Evolutionary conservation across 306 rosid species (phyloP), one percentile per base, ranked within the genome.

Genomic region (Rosa chinensis): DNA sequence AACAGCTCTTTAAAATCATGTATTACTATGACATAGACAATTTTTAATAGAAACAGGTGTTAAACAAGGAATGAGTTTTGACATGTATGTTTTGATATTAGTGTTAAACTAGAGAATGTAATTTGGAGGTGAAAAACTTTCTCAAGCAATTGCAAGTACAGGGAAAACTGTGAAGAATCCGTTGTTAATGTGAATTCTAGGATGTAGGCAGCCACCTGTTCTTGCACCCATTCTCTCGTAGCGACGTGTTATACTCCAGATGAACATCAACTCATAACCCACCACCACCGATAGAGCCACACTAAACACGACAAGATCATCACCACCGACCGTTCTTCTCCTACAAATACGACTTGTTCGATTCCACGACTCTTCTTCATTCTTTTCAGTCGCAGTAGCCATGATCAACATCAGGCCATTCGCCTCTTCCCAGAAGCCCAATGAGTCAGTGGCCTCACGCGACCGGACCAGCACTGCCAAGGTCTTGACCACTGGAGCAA

Each of bases 401-500:
- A 62, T 13, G 42, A 62, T 62, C 9, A 32, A 12, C 68, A 62
- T 28, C 68, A 5, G 4, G 40, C 42, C 39, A 14, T 62, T 62
- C 16, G 39, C 42, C 68, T 62, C 68, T 12, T 62, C 68, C 20
- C 42, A 28, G 42, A 62, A 11, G 42, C 18, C 18, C 68, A 6
- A 62, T 5, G 42, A 28, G 40, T 12, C 63, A 1, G 23, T 58
- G 63, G 63, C 32, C 56, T 39, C 88, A 64, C 86, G 47, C 6
- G 70, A 83, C 83, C 90, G 83, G 69, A 74, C 87, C 35, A 43
- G 52, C 50, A 4, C 40, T 5, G 81, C 78, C 10, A 90, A 87
- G 81, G 81, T 90, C 83, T 14, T 85, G 64, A 89, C 90, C 1
- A 89, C 95, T 40, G 80, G 76, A 3, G 81, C 88, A 4, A 81